Evolutionary conservation across 441 rosid species (phyloP), one percentile per base, ranked within the genome.

Genomic region (Populus hybrid): DNA sequence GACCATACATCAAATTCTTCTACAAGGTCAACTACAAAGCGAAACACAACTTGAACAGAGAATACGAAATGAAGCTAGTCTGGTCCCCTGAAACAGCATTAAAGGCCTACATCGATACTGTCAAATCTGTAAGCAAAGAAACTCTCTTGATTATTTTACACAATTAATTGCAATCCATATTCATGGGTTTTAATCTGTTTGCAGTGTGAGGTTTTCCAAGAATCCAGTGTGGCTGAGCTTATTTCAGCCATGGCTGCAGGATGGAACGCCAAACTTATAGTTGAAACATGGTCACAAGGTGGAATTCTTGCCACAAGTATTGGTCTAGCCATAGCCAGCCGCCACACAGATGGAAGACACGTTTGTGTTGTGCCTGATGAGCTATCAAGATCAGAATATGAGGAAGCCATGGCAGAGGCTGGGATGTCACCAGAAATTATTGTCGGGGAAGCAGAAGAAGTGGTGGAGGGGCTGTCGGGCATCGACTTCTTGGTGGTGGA

Each of bases 201-300:
- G 71, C 68, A 95, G 99, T 91, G 97, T 24, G 86, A 89, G 75
- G 72, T 75, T 69, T 82, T 45, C 56, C 87, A 66, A 66, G 94
- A 93, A 79, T 93, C 97, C 1, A 88, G 97, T 12, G 88, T 89
- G 36, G 92, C 98, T 1, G 99, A 93, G 91, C 91, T 95, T 40
- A 78, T 93, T 11, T 86, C 98, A 2, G 98, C 99, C 29, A 93
- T 89, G 98, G 96, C 98, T 0, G 99, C 98, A 0, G 99, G 99
- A 38, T 93, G 99, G 99, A 88, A 90, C 75, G 89, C 97, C 21
- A 84, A 72, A 38, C 80, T 92, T 45, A 88, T 91, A 1, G 91
- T 93, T 65, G 99, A 95, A 79, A 90, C 99, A 21, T 95, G 99
- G 99, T 88, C 92, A 7, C 82, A 82, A 36, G 94, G 97, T 2